Evolutionary conservation across 768 basidiomycete species (phyloP), one percentile per base, ranked within the genome.

Genomic region (Polyporus arcularius): DNA sequence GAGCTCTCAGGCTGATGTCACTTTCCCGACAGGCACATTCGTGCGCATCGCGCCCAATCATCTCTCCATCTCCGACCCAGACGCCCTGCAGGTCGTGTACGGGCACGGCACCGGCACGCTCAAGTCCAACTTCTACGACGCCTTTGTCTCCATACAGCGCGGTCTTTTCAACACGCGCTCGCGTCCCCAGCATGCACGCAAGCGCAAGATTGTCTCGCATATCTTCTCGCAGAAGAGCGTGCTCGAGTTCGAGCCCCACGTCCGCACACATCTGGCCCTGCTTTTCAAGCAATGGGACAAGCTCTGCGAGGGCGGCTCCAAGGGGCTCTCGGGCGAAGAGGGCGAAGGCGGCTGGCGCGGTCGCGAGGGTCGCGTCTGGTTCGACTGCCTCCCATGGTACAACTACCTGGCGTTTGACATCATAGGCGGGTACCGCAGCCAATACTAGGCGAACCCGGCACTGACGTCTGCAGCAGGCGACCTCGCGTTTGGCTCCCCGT

Each of bases 181-280:
- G 68, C 85, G 92, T 35, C 70, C 74, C 6, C 90, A 93, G 58
- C 94, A 96, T 71, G 81, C 90, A 6, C 85, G 94, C 45, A 96
- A 95, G 75, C 87, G 94, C 76, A 96, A 96, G 76, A 91, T 97
- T 61, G 84, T 96, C 48, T 88, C 91, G 0, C 85, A 91, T 69
- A 88, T 92, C 67, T 92, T 92, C 74, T 87, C 88, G 1, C 88
- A 90, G 70, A 94, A 94, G 77, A 90, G 74, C 56, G 92, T 96
- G 4, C 71, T 91, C 60, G 90, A 92, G 66, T 96, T 96, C 61
- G 92, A 95, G 71, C 90, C 91, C 0, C 84, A 92, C 61, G 83
- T 94, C 85, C 88, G 89, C 66, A 72, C n/a, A 85, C 87, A 32
- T 71, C 74, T 94, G 18, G 72, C 69, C 1, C 75, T 81, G 53